phyloP scores from a whole-genome alignment of 2,329 filamentous ascomycete genomes.

The Onygena corvina region DNA sequence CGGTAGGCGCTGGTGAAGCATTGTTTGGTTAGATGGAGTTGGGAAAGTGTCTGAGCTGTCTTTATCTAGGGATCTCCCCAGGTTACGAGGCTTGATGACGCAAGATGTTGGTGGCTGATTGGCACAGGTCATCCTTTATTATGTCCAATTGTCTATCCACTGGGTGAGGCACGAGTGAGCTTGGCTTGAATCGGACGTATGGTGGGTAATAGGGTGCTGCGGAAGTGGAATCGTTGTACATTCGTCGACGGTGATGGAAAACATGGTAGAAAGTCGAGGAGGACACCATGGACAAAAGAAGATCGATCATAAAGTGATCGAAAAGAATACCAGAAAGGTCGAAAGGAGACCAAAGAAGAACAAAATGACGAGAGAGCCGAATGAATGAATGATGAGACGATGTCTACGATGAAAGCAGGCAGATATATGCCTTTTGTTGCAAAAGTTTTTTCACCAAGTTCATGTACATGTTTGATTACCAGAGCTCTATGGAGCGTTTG shows the following conservation, averaged over 20 bases:
- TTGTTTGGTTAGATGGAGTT: neutral
- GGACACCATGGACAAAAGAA: neutral
- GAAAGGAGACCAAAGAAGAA: neutral
- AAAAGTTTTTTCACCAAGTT: neutral
- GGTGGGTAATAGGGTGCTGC: neutral
- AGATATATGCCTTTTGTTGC: neutral
- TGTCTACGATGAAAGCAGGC: neutral
- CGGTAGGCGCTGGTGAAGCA: neutral
- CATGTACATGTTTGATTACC: neutral
- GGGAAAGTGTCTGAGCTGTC: neutral
- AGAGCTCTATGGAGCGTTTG: neutral
- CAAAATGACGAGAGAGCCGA: too few species aligned
- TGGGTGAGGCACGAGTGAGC: constrained; percentile 2
- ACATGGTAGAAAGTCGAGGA: neutral
- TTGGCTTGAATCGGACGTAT: neutral
- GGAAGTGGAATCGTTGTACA: neutral
- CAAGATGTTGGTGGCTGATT: neutral
- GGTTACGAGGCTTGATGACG: neutral
- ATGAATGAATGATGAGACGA: too few species aligned
- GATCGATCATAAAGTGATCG: neutral
- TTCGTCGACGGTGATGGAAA: neutral
- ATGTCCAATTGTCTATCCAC: constrained; percentile 1
- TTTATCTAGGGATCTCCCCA: neutral
- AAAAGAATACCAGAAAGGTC: neutral
- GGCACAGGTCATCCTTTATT: constrained; percentile 1